Percentiles rank a stretch among this genome's conserved stretches.
Conservation (phyloP, 2,329 filamentous ascomycete species). For the Microcera coccophila region DNA sequence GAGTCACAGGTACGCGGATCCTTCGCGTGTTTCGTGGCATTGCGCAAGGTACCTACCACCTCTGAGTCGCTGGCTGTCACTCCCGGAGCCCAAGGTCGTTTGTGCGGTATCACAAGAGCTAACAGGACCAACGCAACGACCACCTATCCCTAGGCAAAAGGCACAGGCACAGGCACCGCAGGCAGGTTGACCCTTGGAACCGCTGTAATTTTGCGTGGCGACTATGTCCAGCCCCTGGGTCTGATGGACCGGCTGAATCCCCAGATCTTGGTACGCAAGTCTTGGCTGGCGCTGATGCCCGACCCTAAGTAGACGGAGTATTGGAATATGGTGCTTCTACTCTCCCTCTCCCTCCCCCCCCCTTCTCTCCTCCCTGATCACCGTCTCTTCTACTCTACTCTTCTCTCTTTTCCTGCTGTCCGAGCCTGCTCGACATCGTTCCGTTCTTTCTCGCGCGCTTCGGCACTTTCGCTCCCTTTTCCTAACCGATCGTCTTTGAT, state of each 20-base stretch:
- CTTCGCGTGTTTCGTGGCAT: constrained; percentile 8
- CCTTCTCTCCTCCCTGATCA: constrained; percentile 11
- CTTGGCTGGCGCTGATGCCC: constrained; percentile 9
- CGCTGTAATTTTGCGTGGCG: constrained; percentile 26
- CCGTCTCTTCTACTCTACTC: constrained; percentile 2
- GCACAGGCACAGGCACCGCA: too few relatives aligned
- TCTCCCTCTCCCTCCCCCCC: constrained; percentile 6
- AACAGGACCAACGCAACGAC: constrained; percentile 7
- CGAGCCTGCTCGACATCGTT: constrained; percentile 21
- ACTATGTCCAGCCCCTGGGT: constrained; percentile 7
- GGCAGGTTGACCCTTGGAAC: constrained; percentile 28
- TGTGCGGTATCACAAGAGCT: constrained; percentile 7
- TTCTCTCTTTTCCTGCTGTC: constrained; percentile 16
- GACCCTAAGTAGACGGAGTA: not conserved
- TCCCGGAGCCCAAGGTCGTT: not conserved
- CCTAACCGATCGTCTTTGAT: constrained; percentile 9
- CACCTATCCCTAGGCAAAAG: constrained; percentile 12
- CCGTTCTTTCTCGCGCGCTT: constrained; percentile 9
- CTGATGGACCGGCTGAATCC: constrained; percentile 14
- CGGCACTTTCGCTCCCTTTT: constrained; percentile 13
- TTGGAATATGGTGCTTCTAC: constrained; percentile 10
- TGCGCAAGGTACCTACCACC: not conserved
- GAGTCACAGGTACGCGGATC: constrained; percentile 21
- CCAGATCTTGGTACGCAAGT: not conserved
- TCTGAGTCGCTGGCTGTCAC: not conserved